Evolutionary conservation across 768 basidiomycete species (phyloP), one percentile per base, ranked within the genome.

Genomic region (Sarcodon sp.): DNA sequence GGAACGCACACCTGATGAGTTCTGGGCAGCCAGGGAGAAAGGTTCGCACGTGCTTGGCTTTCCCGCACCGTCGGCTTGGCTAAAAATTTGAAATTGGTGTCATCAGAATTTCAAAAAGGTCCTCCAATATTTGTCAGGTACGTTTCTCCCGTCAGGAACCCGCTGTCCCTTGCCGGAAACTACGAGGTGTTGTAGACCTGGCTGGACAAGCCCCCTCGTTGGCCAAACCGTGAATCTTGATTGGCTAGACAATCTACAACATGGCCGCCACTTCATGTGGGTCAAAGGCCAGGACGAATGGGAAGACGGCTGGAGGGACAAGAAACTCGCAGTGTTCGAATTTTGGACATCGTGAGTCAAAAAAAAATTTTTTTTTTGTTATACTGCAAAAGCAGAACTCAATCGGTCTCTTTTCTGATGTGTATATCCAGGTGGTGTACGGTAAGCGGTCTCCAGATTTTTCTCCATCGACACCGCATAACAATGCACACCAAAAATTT

Each of bases 341-440:
- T 57, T 59, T 35, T 62, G 61, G 61, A 59, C 61, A 47, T 55
- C 61, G 61, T 62, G 48, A 47, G 61, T 60, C n/a, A 49, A 11
- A 15, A 46, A 49, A 11, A 15, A 46, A 46, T 35, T 35, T 13
- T 50, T 16, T 36, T 27, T 36, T 36, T 16, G 37, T n/a, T 48
- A 31, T 35, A 37, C 44, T 34, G 16, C 11, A 15, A 8, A 43
- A 32, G 52, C 48, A 37, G 27, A 35, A 15, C 45, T 45, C 7
- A 33, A 15, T 38, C 37, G 15, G 18, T 34, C 3, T 13, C 44
- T 34, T 16, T 33, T 32, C 48, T 43, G 38, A 47, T 47, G 33
- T 43, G 51, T 47, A 36, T 46, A 43, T 53, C 45, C 51, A 57
- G 56, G 13, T 57, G 56, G 56, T 57, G 56, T 46, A 51, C 54